Percentiles rank a stretch among this genome's conserved stretches.
These are phyloP conservation scores for Blastobotrys capitulatus DNA, from an alignment of 1,139 yeast species.

Conservation along the genomic window DNA sequence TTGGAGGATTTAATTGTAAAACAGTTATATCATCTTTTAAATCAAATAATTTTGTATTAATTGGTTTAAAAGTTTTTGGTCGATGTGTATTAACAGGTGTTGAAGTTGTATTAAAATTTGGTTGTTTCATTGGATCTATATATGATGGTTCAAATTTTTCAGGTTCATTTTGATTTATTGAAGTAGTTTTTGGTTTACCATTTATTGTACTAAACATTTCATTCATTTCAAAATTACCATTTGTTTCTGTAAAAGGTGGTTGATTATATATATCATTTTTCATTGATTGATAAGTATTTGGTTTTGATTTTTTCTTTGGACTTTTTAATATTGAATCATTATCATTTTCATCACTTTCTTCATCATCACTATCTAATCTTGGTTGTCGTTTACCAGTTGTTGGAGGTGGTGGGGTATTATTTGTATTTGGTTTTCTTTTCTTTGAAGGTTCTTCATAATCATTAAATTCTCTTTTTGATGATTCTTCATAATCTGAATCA, in stretches of 20 bases:
- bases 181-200: neutral
- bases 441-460: neutral
- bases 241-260: constrained; percentile 40
- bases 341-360: neutral
- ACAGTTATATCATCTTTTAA: constrained; percentile 2
- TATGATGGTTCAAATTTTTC: neutral
- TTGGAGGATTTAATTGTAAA: constrained; percentile 4
- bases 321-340: constrained; percentile 1
- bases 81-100: constrained; percentile 12
- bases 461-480: neutral
- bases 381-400: constrained; percentile 10
- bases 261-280: constrained; percentile 2
- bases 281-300: neutral
- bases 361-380: constrained; percentile 2
- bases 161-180: constrained; percentile 1
- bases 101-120: constrained; percentile 11
- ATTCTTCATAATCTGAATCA: constrained; percentile 15
- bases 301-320: constrained; percentile 6
- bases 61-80: constrained; percentile 10
- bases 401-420: neutral
- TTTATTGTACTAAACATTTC: constrained; percentile 22
- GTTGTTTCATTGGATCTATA: constrained; percentile 2
- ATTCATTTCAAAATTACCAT: constrained; percentile 38
- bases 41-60: neutral
- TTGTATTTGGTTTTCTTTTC: neutral